Evolutionary conservation across 2,329 filamentous ascomycete genomes (phyloP), one percentile per base, ranked within the genome.

Genomic region (Sclerotinia nivalis): DNA sequence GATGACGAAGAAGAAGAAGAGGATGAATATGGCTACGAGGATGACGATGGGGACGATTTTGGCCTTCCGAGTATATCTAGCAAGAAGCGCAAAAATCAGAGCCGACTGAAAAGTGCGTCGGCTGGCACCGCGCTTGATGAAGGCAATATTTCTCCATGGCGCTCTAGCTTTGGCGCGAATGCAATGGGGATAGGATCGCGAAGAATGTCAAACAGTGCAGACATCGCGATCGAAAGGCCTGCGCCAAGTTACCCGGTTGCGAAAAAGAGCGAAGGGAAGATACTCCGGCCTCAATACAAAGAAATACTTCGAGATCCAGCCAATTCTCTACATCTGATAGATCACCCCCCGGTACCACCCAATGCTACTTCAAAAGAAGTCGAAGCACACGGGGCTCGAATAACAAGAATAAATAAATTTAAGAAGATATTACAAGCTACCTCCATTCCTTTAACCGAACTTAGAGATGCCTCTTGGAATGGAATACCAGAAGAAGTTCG

Each of bases 341-440:
- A 92, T 75, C 94, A 99, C 80, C 89, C 93, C 8, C 83, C 92
- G 0, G 84, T 92, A 59, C 88, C 93, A 15, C 82, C 86, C 37
- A 90, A 91, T 77, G 93, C 94, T 2, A 87, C 89, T 0, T 86
- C 90, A 1, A 98, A 96, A 79, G 93, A 97, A 78, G 84, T 90
- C 25, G 95, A 98, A 78, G 91, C 90, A 18, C 90, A 97, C 78
- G 94, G 92, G 69, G 91, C 94, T 58, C 89, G 93, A 71, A 96
- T 97, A 76, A 91, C 92, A 9, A 90, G 96, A 72, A 99, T 99
- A 79, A 97, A 99, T 82, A 98, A 98, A 79, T 99, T 99, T 83
- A 99, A 99, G 81, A 91, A 91, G 76, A 92, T 99, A 66, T 84
- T 99, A 9, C 96, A 99, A 81, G 89, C 95, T 31, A 97, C 93